Conservation (phyloP, 1,139 yeast genomes). For the Blastobotrys capitulatus region DNA sequence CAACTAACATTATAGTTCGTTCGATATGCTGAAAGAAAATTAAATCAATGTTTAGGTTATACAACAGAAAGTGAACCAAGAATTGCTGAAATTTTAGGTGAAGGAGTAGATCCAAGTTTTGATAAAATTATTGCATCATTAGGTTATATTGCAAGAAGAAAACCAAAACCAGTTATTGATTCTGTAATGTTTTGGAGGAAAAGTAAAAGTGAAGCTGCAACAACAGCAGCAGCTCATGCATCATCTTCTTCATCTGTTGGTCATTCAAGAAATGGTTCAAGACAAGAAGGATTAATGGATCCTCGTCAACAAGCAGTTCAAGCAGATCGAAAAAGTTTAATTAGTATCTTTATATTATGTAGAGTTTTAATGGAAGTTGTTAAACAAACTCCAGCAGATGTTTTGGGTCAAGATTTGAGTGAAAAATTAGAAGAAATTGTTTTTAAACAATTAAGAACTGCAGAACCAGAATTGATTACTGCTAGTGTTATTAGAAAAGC, state of each 20-base stretch:
- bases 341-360: slow-evolving; percentile 85
- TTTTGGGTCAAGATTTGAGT: slow-evolving; percentile 73
- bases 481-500: slow-evolving; percentile 76
- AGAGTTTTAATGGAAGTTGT: slow-evolving; percentile 91
- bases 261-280: slow-evolving; percentile 15
- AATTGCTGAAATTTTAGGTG: slow-evolving; percentile 72
- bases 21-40: slow-evolving; percentile 82
- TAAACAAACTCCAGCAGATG: slow-evolving; percentile 70
- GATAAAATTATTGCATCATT: slow-evolving; percentile 80
- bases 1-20: slow-evolving; percentile 48
- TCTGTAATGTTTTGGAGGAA: slow-evolving; percentile 98
- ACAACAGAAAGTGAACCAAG: slow-evolving; percentile 74
- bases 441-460: slow-evolving; percentile 79
- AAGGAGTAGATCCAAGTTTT: slow-evolving; percentile 80
- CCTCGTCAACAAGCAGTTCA: slow-evolving; percentile 69
- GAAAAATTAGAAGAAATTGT: slow-evolving; percentile 89
- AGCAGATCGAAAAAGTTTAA: slow-evolving; percentile 81
- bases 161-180: slow-evolving; percentile 95
- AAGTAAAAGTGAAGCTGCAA: slow-evolving; percentile 79
- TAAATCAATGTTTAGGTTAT: slow-evolving; percentile 65
- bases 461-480: slow-evolving; percentile 68
- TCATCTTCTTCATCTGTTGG: not conserved
- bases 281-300: slow-evolving; percentile 32
- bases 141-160: slow-evolving; percentile 83
- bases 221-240: slow-evolving; percentile 43